Conservation (phyloP, 2,329 filamentous ascomycete genomes). For the Lizonia empirigonia region DNA sequence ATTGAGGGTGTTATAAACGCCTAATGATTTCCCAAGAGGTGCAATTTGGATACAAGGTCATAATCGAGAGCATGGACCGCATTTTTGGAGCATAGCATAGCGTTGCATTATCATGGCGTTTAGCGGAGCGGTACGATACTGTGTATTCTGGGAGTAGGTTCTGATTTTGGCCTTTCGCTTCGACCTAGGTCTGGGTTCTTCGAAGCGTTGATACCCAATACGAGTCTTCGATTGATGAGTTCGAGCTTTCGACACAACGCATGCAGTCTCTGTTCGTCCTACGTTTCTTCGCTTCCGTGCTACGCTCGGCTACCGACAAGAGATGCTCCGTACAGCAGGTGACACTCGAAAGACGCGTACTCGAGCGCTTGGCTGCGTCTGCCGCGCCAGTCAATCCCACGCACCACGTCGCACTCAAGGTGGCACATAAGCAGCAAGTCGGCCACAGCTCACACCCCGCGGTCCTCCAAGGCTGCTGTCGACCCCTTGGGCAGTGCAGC, state of each 20-base stretch:
- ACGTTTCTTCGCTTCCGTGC: not conserved
- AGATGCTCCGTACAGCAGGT: not conserved
- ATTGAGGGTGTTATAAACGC: conserved; percentile 46
- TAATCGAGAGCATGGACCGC: conserved; percentile 38
- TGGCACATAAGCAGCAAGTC: not conserved
- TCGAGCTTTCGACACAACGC: not conserved
- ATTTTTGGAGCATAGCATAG: conserved; percentile 23
- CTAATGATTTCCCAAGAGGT: conserved; percentile 18
- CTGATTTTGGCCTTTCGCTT: conserved; percentile 4
- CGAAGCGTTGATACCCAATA: conserved; percentile 32
- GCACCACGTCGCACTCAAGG: not conserved
- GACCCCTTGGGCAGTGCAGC: not conserved
- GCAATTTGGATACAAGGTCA: conserved; percentile 43
- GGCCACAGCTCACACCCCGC: not conserved
- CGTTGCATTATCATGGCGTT: conserved; percentile 36
- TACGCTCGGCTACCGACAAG: not conserved
- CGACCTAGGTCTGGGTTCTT: conserved; percentile 25
- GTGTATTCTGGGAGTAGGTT: conserved; percentile 10
- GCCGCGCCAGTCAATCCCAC: not conserved
- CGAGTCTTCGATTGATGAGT: conserved; percentile 15
- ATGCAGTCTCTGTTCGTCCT: not conserved
- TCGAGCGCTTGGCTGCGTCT: not conserved
- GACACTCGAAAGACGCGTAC: not conserved
- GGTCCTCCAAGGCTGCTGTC: not conserved
- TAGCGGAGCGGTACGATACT: conserved; percentile 1